Evolutionary conservation across 768 basidiomycete genomes (phyloP).

Genomic region (Suillus brevipes): DNA sequence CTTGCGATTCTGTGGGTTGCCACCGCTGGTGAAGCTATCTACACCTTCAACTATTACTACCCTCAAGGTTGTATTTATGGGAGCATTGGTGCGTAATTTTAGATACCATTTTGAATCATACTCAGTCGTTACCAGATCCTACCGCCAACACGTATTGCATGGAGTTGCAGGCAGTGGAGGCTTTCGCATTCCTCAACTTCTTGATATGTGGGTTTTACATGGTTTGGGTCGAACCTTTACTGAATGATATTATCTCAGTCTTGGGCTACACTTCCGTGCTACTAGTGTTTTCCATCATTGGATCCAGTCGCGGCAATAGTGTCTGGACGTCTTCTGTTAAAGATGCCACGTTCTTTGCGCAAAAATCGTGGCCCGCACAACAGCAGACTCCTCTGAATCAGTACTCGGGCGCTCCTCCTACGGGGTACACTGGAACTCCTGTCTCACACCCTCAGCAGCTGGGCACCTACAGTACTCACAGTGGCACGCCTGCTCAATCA

Average conservation of each 20-base stretch:
- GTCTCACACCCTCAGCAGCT: conserved; percentile 8
- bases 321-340: conserved; percentile 37
- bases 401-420: conserved; percentile 13
- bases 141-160: conserved; percentile 22
- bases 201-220: conserved; percentile 28
- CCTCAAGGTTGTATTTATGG: conserved; percentile 13
- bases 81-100: conserved; percentile 8
- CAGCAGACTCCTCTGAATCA: conserved; percentile 19
- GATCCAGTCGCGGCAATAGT: conserved; percentile 27
- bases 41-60: conserved; percentile 6
- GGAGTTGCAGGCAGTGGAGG: conserved; percentile 33
- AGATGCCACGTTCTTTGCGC: conserved; percentile 24
- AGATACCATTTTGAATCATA: background rate
- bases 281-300: conserved; percentile 25
- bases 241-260: conserved; percentile 26
- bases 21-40: conserved; percentile 30
- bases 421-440: conserved; percentile 7
- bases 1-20: conserved; percentile 44
- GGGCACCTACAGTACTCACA: background rate
- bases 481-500: background rate
- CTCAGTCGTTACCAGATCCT: conserved; percentile 14
- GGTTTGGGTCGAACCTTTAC: background rate
- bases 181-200: conserved; percentile 39
- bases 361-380: conserved; percentile 12
- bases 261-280: conserved; percentile 31